Base-by-base conservation (phyloP, 129 eudicot genomes). In the Flaveria brownii region DNA sequence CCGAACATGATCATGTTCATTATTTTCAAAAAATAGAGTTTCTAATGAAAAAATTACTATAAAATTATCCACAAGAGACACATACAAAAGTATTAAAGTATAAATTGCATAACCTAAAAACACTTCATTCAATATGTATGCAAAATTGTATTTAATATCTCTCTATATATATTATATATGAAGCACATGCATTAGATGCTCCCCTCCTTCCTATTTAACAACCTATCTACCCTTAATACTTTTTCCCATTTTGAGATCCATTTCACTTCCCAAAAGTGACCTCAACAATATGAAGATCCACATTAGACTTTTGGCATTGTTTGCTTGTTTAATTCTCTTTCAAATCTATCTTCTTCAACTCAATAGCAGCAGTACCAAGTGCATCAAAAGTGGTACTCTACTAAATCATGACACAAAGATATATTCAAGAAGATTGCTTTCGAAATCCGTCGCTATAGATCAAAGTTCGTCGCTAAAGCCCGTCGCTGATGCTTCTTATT, bases 121-220 rank as follows among this genome's bases (percentile, higher is more conserved):
- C 9, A 55, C 66, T 23, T 60, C 8, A 25, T 25, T 8, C 0
- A 6, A 22, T 4, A 25, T 22, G 66, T 22, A 22, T 22, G 7
- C 25, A 57, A 20, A 22, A 22, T 4, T 22, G n/a, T 25, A 25
- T 11, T 1, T 57, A 16, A 25, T 36, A 36, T 60, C 50, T 11
- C 50, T 45, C 50, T 41, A 0, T 41, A 57, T 23, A 14, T 30
- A 33, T 20, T 30, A 12, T 20, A 20, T 20, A 20, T 20, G 65
- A 60, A 43, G 52, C 82, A 78, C 77, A 71, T 71, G 77, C 82
- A 77, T 77, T 68, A 59, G 82, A 78, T 77, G 57, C 77, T 28
- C 62, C 56, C 39, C 7, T 61, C 20, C 72, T 10, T 13, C 52
- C 77, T 78, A 78, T 78, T 16, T 78, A 78, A 70, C 49, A 33